phyloP scores from a whole-genome alignment of 257 asterid species.

The Solanum neorickii region DNA sequence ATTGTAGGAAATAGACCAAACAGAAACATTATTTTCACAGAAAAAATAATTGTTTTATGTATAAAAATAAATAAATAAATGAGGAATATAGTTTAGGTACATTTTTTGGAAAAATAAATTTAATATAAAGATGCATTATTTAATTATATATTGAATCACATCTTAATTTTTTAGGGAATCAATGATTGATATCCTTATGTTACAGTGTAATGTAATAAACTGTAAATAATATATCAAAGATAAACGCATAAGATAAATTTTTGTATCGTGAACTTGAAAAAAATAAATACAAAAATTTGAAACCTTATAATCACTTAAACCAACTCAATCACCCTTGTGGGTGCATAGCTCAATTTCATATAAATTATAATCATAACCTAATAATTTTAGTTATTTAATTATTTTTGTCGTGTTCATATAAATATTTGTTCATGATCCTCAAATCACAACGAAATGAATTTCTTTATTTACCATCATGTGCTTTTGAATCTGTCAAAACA shows the following conservation, averaged over 20 bases:
- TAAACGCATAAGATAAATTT: no score
- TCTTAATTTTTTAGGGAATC: background rate
- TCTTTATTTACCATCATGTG: background rate
- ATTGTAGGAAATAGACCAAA: background rate
- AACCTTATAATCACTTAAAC: background rate
- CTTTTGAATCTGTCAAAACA: background rate
- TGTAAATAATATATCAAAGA: no score
- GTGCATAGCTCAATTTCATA: background rate
- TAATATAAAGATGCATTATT: background rate
- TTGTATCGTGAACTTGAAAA: fast-evolving
- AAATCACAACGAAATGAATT: background rate
- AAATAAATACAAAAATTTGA: background rate
- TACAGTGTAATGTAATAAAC: background rate
- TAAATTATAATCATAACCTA: background rate
- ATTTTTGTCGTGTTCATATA: background rate
- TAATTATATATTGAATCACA: background rate
- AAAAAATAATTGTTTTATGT: background rate
- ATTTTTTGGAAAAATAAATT: background rate
- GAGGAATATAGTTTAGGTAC: background rate
- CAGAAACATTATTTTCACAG: background rate
- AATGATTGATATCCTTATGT: background rate
- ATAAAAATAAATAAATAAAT: background rate
- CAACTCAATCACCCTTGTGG: background rate
- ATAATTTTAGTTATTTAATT: background rate
- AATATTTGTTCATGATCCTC: background rate